Evolutionary conservation across 768 basidiomycete species (phyloP).

Genomic region (Lactarius psammicola): DNA sequence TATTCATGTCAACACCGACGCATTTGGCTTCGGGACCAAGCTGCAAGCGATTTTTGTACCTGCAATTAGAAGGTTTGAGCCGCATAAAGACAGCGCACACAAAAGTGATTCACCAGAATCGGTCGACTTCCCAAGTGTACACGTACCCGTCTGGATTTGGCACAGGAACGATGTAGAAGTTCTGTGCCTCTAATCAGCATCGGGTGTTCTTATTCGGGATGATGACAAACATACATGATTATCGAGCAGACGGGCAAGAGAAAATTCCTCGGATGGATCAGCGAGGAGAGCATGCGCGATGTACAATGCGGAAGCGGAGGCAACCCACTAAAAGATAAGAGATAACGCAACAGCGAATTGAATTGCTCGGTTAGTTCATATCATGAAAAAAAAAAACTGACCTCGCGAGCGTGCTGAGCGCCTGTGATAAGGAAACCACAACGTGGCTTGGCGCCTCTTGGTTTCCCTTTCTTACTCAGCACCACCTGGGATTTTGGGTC

Average conservation of each 20-base stretch:
- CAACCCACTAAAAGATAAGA: slow-evolving; percentile 61
- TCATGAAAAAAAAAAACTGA: slow-evolving; percentile 35
- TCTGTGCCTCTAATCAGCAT: slow-evolving; percentile 35
- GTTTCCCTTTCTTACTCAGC: slow-evolving; percentile 22
- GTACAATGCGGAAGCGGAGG: slow-evolving; percentile 70
- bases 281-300: slow-evolving; percentile 67
- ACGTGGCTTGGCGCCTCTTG: slow-evolving; percentile 37
- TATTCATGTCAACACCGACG: slow-evolving; percentile 75
- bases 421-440: slow-evolving; percentile 64
- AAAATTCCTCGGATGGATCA: slow-evolving; percentile 45
- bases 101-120: slow-evolving; percentile 50
- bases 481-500: slow-evolving; percentile 18
- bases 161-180: slow-evolving; percentile 65
- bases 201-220: neutral
- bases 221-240: slow-evolving; percentile 41
- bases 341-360: neutral
- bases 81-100: neutral
- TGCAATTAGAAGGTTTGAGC: slow-evolving; percentile 27
- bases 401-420: slow-evolving; percentile 76
- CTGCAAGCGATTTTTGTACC: slow-evolving; percentile 71
- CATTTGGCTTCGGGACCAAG: slow-evolving; percentile 51
- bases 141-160: slow-evolving; percentile 74
- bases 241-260: slow-evolving; percentile 50
- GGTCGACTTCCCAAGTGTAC: slow-evolving; percentile 68
- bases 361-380: neutral